Base-by-base conservation (phyloP, 495 filamentous ascomycete species). In the Penicillium crystallinum region DNA sequence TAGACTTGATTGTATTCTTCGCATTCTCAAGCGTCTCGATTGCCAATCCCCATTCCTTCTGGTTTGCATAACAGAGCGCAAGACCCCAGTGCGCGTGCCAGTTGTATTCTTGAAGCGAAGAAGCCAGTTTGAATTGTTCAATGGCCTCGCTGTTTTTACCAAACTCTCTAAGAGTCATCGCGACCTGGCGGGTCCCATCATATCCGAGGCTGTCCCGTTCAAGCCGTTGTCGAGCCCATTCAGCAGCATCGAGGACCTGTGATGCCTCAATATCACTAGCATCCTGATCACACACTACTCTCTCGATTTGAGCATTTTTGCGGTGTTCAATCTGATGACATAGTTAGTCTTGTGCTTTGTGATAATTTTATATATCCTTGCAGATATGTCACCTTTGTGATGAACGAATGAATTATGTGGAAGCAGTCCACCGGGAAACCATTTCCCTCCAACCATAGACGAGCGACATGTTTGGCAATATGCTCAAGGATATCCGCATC, bases 401-500 rank as follows among this genome's bases (percentile, higher is more conserved):
- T 39, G 46, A 52, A 61, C n/a, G 43, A 55, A 46, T 58, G 14
- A 4, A 55, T 15, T 11, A 23, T 18, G 27, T 50, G 25, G 35
- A 61, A 55, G 11, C 21, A 19, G 9, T 38, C 30, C 1, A 12
- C 4, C 18, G 42, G 51, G 4, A 1, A 9, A 10, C 48, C 36
- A 0, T n/a, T n/a, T n/a, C n/a, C n/a, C 18, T 58, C 48, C 1
- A 62, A 53, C 59, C 59, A 62, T 8, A 14, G 19, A 8, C 31
- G 55, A 10, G 52, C 59, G n/a, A 53, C 1, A n/a, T 38, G 15
- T n/a, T 9, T 41, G 2, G 18, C 49, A 4, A 62, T 46, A 15
- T 56, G 59, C 22, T 62, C 55, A 6, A 62, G 44, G n/a, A 62
- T 21, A 53, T 62, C 59, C 40, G 59, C 59, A 36, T 62, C 59